Conservation (phyloP, 495 filamentous ascomycete genomes). For the Aspergillus biplanus region DNA sequence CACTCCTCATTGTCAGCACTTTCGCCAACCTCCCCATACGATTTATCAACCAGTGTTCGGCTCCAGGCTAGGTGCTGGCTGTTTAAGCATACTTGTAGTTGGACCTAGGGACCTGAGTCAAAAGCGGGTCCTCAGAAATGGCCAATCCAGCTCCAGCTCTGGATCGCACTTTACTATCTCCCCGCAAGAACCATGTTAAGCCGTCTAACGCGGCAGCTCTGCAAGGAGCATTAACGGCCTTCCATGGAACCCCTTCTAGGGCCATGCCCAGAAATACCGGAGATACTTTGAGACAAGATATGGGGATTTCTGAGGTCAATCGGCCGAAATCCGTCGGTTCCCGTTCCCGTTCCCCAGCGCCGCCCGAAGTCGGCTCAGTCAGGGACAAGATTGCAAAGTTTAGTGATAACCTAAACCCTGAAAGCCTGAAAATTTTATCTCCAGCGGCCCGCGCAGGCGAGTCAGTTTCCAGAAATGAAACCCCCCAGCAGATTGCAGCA, state of each 20-base stretch:
- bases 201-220: conserved; percentile 26
- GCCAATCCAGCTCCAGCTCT: conserved; percentile 33
- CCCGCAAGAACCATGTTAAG: conserved; percentile 29
- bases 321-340: conserved; percentile 26
- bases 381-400: conserved; percentile 47
- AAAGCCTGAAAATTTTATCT: conserved; percentile 11
- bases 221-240: conserved; percentile 46
- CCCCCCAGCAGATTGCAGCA: conserved; percentile 42
- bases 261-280: conserved; percentile 23
- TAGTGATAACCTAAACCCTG: conserved; percentile 29
- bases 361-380: conserved; percentile 44
- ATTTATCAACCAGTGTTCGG: background rate
- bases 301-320: conserved; percentile 12
- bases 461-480: conserved; percentile 25
- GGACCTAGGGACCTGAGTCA: background rate
- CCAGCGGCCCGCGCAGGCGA: conserved; percentile 16
- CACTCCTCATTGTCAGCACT: no score
- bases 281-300: conserved; percentile 13
- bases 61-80: background rate
- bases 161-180: conserved; percentile 35
- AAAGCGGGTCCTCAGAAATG: conserved; percentile 33
- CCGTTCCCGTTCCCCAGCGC: conserved; percentile 29
- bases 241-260: conserved; percentile 31
- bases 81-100: background rate
- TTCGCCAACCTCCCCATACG: background rate